Conservation (phyloP, 768 basidiomycete species). For the Leccinum sublutescens region DNA sequence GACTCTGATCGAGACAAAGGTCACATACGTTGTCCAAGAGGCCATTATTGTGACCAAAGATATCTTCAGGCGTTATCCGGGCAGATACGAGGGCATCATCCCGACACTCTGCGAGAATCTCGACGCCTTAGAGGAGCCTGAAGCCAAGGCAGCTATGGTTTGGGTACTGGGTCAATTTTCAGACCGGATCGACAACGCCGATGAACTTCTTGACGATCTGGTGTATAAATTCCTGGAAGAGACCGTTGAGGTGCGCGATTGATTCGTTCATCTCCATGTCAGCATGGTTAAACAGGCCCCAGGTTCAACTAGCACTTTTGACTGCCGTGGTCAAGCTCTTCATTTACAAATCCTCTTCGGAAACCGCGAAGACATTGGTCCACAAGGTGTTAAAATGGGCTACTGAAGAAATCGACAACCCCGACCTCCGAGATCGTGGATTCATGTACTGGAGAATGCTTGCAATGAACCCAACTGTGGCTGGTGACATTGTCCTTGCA, state of each 20-base stretch:
- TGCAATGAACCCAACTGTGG: slow-evolving; percentile 86
- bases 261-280: neutral
- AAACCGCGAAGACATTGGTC: slow-evolving; percentile 83
- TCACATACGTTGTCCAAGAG: slow-evolving; percentile 96
- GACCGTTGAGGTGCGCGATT: slow-evolving; percentile 73
- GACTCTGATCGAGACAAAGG: slow-evolving; percentile 86
- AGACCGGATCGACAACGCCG: slow-evolving; percentile 91
- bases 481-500: slow-evolving; percentile 85
- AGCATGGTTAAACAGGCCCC: neutral
- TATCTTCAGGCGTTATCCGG: slow-evolving; percentile 95
- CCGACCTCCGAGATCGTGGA: slow-evolving; percentile 93
- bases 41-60: slow-evolving; percentile 97
- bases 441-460: slow-evolving; percentile 99
- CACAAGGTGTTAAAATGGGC: slow-evolving; percentile 96
- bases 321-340: slow-evolving; percentile 97
- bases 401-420: slow-evolving; percentile 97
- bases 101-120: slow-evolving; percentile 90
- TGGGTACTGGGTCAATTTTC: slow-evolving; percentile 99
- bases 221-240: slow-evolving; percentile 89
- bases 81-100: slow-evolving; percentile 95
- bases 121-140: slow-evolving; percentile 90
- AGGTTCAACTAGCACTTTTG: slow-evolving; percentile 95
- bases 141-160: slow-evolving; percentile 95
- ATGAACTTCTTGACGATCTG: slow-evolving; percentile 92
- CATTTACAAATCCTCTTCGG: slow-evolving; percentile 81